These are phyloP conservation scores for Ajuga reptans DNA, from an alignment of 305 asterid species.

Conservation along the genomic window DNA sequence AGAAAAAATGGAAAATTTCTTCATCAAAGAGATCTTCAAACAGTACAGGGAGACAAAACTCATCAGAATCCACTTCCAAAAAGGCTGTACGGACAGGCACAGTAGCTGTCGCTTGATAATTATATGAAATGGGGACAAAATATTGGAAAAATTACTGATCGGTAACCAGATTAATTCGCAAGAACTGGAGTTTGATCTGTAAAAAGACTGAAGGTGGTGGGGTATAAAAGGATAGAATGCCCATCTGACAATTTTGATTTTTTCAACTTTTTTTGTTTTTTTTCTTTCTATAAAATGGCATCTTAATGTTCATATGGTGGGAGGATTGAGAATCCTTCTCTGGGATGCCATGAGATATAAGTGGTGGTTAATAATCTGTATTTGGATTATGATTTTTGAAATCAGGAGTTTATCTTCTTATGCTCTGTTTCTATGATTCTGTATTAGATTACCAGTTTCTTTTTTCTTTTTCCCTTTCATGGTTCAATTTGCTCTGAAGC, in stretches of 20 bases:
- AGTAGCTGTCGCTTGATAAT: constrained; percentile 52
- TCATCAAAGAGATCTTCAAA: constrained; percentile 34
- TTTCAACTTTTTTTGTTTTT: background rate
- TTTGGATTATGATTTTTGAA: background rate
- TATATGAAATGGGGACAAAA: too few relatives aligned
- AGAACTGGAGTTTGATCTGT: constrained; percentile 25
- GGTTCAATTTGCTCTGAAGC: too few relatives aligned
- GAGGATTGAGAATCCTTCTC: constrained; percentile 15
- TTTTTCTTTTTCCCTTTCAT: too few relatives aligned
- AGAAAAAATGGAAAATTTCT: constrained; percentile 33
- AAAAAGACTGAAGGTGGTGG: background rate
- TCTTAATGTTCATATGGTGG: constrained; percentile 22
- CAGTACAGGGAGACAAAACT: constrained; percentile 24
- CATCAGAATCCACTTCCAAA: constrained; percentile 32
- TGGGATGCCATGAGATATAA: constrained; percentile 14
- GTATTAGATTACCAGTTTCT: background rate
- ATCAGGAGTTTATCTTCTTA: background rate
- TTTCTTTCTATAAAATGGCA: background rate
- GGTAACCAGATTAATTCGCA: background rate
- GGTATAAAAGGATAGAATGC: background rate
- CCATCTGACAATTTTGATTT: constrained; percentile 33
- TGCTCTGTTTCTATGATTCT: too few relatives aligned
- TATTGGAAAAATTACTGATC: too few relatives aligned
- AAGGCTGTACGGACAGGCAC: constrained; percentile 45
- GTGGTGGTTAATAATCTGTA: constrained; percentile 4